These are phyloP conservation scores for Solanum bulbocastanum DNA, from an alignment of 257 asterid genomes.

Conservation along the genomic window DNA sequence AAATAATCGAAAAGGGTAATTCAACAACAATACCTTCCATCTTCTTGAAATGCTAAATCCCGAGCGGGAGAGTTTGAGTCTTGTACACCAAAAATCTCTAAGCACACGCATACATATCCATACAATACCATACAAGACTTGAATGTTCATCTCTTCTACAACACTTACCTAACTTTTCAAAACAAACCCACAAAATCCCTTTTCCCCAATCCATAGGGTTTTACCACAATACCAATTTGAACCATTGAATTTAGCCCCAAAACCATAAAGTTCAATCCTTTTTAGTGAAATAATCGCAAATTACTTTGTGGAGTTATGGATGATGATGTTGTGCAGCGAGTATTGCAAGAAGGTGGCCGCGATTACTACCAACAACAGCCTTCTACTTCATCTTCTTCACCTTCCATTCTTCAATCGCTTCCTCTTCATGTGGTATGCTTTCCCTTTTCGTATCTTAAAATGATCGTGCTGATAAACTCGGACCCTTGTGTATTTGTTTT, in stretches of 20 bases:
- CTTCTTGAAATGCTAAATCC: background rate
- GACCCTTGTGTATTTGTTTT: background rate
- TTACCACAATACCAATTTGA: background rate
- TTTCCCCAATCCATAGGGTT: background rate
- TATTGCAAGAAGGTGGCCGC: slow-evolving; percentile 93
- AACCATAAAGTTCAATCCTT: background rate
- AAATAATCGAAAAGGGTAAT: background rate
- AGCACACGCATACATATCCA: background rate
- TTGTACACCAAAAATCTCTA: background rate
- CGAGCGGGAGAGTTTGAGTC: background rate
- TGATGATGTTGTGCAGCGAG: slow-evolving; percentile 86
- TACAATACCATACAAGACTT: background rate
- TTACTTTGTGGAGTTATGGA: slow-evolving; percentile 32
- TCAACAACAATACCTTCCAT: background rate
- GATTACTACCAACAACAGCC: slow-evolving; percentile 82
- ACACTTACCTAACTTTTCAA: background rate
- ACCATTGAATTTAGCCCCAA: background rate
- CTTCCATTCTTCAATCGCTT: slow-evolving; percentile 94
- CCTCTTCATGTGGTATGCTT: slow-evolving; percentile 79
- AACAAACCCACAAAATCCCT: background rate
- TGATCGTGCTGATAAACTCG: background rate
- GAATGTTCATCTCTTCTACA: background rate
- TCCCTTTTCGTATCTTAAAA: background rate
- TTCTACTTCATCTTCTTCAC: slow-evolving; percentile 73
- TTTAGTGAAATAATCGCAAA: background rate